These are phyloP conservation scores for Streptanthus diversifolius DNA, from an alignment of 345 rosid genomes.

Conservation along the genomic window DNA sequence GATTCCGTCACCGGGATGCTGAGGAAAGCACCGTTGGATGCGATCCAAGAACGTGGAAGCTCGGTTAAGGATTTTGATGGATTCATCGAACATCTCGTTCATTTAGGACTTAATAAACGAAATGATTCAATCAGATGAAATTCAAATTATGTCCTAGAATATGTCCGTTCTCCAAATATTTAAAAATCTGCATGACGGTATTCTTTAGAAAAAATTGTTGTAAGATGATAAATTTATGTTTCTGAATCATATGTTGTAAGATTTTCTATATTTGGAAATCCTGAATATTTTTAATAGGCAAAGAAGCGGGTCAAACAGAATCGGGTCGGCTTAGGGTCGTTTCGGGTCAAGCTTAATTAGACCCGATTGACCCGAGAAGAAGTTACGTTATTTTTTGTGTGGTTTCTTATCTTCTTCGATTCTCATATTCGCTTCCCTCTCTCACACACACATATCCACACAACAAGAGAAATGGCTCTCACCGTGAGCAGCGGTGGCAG, in stretches of 20 bases:
- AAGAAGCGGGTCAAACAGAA: not conserved
- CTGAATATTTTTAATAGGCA: not conserved
- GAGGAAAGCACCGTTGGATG: slow-evolving; percentile 43
- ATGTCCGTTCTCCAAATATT: not conserved
- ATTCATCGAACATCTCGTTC: slow-evolving; percentile 36
- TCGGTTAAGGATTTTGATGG: slow-evolving; percentile 46
- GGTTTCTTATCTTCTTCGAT: slow-evolving; percentile 25
- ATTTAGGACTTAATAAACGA: not conserved
- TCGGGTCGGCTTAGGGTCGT: not conserved
- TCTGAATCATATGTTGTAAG: too few relatives aligned
- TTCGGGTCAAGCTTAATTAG: slow-evolving; percentile 10
- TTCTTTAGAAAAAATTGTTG: not conserved
- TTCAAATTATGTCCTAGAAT: not conserved
- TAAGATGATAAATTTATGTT: not conserved
- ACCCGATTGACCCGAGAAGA: not conserved
- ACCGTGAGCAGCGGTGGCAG: slow-evolving; percentile 42
- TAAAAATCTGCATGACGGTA: not conserved
- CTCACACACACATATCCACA: slow-evolving; percentile 30
- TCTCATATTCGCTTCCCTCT: slow-evolving; percentile 21
- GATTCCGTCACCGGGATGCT: slow-evolving; percentile 33
- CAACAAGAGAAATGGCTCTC: slow-evolving; percentile 44
- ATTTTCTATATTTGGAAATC: not conserved
- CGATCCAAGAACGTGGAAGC: slow-evolving; percentile 45
- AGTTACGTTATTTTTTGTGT: not conserved
- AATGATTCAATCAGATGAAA: not conserved